Evolutionary conservation across 306 rosid species (phyloP).

Genomic region (Pyrus bretschneideri): DNA sequence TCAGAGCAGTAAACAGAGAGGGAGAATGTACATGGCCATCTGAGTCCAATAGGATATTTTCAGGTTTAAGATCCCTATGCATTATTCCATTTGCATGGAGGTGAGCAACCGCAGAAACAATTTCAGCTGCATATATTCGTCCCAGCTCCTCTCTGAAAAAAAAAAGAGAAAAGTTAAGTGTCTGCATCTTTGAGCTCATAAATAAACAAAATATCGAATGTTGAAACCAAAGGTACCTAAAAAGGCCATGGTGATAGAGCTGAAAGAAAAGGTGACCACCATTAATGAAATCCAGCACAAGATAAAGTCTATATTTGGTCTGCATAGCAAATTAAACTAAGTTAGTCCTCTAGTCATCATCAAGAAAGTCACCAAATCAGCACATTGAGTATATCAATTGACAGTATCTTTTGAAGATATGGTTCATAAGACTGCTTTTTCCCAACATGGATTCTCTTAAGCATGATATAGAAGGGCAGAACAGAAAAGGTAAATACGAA

Average conservation of each 20-base stretch:
- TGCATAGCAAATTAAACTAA: conserved; percentile 23
- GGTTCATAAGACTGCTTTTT: neutral
- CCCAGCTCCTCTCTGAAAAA: conserved; percentile 86
- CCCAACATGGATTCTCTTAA: neutral
- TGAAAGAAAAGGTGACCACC: conserved; percentile 99
- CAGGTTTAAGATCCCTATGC: conserved; percentile 98
- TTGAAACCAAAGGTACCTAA: conserved; percentile 46
- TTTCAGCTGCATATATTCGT: conserved; percentile 86
- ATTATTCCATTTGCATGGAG: conserved; percentile 89
- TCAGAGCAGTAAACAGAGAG: neutral
- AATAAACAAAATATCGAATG: neutral
- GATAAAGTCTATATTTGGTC: conserved; percentile 91
- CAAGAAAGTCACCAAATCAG: neutral
- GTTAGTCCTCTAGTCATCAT: neutral
- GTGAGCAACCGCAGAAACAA: conserved; percentile 88
- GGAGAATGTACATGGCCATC: conserved; percentile 80
- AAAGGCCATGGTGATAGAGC: conserved; percentile 91
- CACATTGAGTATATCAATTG: neutral
- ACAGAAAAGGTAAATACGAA: neutral
- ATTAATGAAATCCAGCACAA: conserved; percentile 91
- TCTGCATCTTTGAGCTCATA: conserved; percentile 6
- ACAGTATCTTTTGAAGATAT: neutral
- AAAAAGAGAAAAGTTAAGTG: neutral
- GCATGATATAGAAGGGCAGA: neutral
- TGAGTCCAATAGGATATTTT: conserved; percentile 74